Conservation (phyloP, 1,284 basidiomycete genomes). For the Cryptococcus maquisensis region DNA sequence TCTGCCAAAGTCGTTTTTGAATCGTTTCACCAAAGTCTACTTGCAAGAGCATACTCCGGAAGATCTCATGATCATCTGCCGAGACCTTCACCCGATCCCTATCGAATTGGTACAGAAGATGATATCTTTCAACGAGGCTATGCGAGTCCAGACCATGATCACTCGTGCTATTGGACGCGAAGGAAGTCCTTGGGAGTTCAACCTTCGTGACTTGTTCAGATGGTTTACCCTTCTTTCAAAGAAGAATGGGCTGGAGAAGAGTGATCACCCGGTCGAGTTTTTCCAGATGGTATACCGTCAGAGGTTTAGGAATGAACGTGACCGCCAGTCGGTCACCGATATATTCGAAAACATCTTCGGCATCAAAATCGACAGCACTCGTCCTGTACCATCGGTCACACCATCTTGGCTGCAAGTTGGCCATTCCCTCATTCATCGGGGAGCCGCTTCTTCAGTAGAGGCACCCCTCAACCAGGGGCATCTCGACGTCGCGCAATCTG, state of each 20-base stretch:
- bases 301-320: constrained; percentile 72
- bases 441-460: constrained; percentile 45
- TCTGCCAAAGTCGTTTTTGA: constrained; percentile 93
- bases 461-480: constrained; percentile 62
- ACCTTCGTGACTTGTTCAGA: constrained; percentile 88
- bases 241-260: constrained; percentile 58
- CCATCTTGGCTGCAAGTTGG: constrained; percentile 64
- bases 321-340: constrained; percentile 59
- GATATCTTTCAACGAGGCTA: constrained; percentile 74
- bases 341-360: constrained; percentile 66
- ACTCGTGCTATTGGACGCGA: constrained; percentile 70
- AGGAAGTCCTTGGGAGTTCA: constrained; percentile 98
- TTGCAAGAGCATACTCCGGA: constrained; percentile 76
- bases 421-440: constrained; percentile 57
- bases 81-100: constrained; percentile 65
- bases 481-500: constrained; percentile 66
- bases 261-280: constrained; percentile 60
- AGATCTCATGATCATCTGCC: constrained; percentile 78
- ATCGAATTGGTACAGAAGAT: constrained; percentile 63
- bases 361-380: constrained; percentile 36
- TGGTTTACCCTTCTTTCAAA: constrained; percentile 61
- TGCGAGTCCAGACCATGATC: constrained; percentile 68
- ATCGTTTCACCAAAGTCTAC: constrained; percentile 97
- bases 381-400: constrained; percentile 58
- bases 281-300: constrained; percentile 73